These are phyloP conservation scores for Tritrichomonas foetus DNA, from an alignment of 208 protist genomes.

Conservation along the genomic window DNA sequence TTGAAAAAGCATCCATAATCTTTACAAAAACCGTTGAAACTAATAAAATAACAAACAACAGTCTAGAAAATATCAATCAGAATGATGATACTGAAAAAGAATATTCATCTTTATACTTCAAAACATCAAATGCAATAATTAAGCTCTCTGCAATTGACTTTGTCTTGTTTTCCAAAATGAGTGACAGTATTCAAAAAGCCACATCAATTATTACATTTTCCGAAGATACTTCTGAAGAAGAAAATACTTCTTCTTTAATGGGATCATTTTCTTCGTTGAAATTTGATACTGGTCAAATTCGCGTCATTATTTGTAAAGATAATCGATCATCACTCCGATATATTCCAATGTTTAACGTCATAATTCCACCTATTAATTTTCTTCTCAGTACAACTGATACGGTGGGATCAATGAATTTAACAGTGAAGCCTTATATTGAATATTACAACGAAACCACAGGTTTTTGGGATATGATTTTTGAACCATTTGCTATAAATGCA, in stretches of 20 bases:
- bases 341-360: background rate
- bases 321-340: background rate
- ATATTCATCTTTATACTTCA: background rate
- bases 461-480: background rate
- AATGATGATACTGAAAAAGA: too few species aligned
- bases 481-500: background rate
- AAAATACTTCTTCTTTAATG: background rate
- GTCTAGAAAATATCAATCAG: too few species aligned
- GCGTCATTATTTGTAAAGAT: slow-evolving; percentile 34
- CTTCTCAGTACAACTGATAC: background rate
- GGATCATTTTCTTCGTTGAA: background rate
- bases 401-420: background rate
- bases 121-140: background rate
- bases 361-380: slow-evolving; percentile 18
- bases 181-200: background rate
- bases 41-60: background rate
- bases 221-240: background rate
- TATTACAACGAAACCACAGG: slow-evolving; percentile 37
- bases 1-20: background rate
- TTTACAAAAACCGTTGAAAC: background rate
- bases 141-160: background rate
- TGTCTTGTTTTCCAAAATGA: background rate
- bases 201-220: background rate
- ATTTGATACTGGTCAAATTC: background rate
- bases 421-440: background rate